phyloP scores from a whole-genome alignment of 148 eudicot genomes.

The Rhododendron simsii region DNA sequence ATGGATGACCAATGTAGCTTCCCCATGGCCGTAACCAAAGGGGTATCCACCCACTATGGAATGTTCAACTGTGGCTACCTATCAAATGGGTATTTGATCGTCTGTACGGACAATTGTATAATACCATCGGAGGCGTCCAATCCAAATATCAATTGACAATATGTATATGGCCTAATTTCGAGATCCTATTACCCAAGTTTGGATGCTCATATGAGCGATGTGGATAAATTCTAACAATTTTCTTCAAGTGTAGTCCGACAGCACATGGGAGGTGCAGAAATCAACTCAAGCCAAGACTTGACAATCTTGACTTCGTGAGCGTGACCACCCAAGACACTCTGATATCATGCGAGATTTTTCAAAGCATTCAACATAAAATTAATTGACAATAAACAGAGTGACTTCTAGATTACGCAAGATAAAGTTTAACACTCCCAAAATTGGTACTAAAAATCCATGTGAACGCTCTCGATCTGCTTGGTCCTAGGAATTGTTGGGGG shows the following conservation, averaged over 20 bases:
- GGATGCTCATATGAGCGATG: not conserved
- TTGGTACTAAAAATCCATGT: not conserved
- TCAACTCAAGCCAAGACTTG: not conserved
- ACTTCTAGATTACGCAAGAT: not conserved
- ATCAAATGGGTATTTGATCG: not conserved
- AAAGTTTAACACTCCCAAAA: not conserved
- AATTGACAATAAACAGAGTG: not conserved
- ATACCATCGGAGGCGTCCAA: not conserved
- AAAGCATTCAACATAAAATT: too few relatives aligned
- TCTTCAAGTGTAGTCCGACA: not conserved
- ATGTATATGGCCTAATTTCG: not conserved
- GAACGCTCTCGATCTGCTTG: not conserved
- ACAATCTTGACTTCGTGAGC: not conserved
- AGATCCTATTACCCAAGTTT: not conserved
- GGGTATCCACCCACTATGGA: too few relatives aligned
- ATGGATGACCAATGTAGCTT: too few relatives aligned
- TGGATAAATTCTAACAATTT: not conserved
- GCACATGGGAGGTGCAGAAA: not conserved
- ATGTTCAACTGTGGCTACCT: too few relatives aligned
- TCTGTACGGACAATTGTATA: not conserved
- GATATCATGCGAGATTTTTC: not conserved
- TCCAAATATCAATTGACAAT: not conserved
- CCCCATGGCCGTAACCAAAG: too few relatives aligned
- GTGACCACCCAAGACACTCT: not conserved
- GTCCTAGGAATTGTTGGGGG: not conserved